Evolutionary conservation across 2,329 filamentous ascomycete species (phyloP).

Genomic region (Fusarium palustre): DNA sequence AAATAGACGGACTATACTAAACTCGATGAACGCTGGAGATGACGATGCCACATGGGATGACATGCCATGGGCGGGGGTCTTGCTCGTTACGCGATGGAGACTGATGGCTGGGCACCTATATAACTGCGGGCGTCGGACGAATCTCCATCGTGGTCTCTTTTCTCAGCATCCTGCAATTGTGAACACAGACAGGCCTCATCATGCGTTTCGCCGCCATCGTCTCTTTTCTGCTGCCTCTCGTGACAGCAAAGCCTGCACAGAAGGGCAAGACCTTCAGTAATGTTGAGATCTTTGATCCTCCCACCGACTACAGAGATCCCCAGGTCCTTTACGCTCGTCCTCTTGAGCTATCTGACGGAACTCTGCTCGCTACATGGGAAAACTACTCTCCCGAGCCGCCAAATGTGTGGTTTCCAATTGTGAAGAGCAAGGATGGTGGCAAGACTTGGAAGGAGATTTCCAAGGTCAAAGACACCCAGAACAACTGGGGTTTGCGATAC

Average conservation of each 20-base stretch:
- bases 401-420: slow-evolving; percentile 66
- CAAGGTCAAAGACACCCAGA: slow-evolving; percentile 71
- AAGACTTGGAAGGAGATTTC: slow-evolving; percentile 73
- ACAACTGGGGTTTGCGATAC: slow-evolving; percentile 74
- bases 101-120: slow-evolving; percentile 8
- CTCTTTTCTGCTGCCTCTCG: slow-evolving; percentile 31
- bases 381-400: slow-evolving; percentile 69
- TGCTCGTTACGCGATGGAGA: neutral
- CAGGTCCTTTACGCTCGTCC: slow-evolving; percentile 59
- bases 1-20: neutral
- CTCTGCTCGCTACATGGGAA: slow-evolving; percentile 66
- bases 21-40: neutral
- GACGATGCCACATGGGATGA: slow-evolving; percentile 3
- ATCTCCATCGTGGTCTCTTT: neutral
- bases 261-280: slow-evolving; percentile 40
- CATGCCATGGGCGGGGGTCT: slow-evolving; percentile 18
- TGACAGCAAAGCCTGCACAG: slow-evolving; percentile 24
- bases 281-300: slow-evolving; percentile 57
- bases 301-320: slow-evolving; percentile 57
- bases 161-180: slow-evolving; percentile 15
- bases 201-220: slow-evolving; percentile 34
- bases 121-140: slow-evolving; percentile 10
- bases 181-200: slow-evolving; percentile 9
- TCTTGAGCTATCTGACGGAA: slow-evolving; percentile 58
- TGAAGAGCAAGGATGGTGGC: slow-evolving; percentile 64